Evolutionary conservation across 2,329 filamentous ascomycete species (phyloP).

Genomic region (Lecanoromycetidae sp.): DNA sequence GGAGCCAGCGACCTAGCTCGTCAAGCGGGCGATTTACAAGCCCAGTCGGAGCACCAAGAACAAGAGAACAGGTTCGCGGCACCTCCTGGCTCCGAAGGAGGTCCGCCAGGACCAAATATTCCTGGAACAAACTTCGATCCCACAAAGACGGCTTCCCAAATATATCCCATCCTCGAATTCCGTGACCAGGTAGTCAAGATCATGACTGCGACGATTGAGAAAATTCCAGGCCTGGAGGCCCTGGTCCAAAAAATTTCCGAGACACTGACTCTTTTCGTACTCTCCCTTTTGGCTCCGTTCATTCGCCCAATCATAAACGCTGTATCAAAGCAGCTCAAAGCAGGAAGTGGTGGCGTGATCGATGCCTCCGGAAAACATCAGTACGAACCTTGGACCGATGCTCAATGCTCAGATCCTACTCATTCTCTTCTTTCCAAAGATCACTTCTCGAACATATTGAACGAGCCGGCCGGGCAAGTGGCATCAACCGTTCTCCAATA

Average conservation of each 20-base stretch:
- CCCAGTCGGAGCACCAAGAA: conserved; percentile 37
- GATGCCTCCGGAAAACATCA: conserved; percentile 60
- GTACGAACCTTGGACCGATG: conserved; percentile 68
- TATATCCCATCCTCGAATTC: conserved; percentile 91
- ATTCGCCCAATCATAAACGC: conserved; percentile 82
- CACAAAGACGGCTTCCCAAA: conserved; percentile 62
- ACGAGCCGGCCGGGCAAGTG: conserved; percentile 63
- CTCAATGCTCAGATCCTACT: conserved; percentile 62
- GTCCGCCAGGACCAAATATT: conserved; percentile 40
- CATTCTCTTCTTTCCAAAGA: conserved; percentile 77
- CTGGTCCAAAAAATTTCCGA: conserved; percentile 92
- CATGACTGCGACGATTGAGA: conserved; percentile 74
- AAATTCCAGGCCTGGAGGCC: conserved; percentile 78
- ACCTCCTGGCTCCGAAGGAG: conserved; percentile 26
- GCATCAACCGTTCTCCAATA: conserved; percentile 72
- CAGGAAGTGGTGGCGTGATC: conserved; percentile 63
- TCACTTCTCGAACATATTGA: conserved; percentile 68
- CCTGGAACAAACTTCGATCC: conserved; percentile 70
- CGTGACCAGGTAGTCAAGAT: conserved; percentile 84
- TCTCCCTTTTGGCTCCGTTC: conserved; percentile 83
- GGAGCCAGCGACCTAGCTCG: conserved; percentile 38
- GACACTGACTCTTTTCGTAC: conserved; percentile 79
- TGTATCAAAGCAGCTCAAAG: conserved; percentile 72
- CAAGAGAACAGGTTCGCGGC: conserved; percentile 30
- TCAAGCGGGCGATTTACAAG: conserved; percentile 36